These are phyloP conservation scores for Panicum miliaceum DNA, from an alignment of 176 grass and related monocot species.

Conservation along the genomic window DNA sequence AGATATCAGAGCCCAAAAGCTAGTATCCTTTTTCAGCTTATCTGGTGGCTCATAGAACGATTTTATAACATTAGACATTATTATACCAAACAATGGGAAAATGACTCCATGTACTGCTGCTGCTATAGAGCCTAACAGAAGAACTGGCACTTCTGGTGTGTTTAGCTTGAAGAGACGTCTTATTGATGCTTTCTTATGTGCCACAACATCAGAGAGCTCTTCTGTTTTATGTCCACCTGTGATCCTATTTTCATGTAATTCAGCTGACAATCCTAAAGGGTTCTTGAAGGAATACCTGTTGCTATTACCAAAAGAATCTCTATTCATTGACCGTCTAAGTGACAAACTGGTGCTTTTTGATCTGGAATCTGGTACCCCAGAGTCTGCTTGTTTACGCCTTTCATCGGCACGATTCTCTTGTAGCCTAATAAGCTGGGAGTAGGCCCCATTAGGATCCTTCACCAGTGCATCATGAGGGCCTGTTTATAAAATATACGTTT, in stretches of 20 bases:
- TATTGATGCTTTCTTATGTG: constrained; percentile 47
- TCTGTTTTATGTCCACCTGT: constrained; percentile 33
- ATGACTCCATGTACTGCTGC: constrained; percentile 71
- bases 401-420: constrained; percentile 55
- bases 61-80: constrained; percentile 65
- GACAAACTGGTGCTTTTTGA: constrained; percentile 48
- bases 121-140: constrained; percentile 67
- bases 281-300: constrained; percentile 51
- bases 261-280: constrained; percentile 34
- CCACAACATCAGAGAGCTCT: constrained; percentile 6
- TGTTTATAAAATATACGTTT: constrained; percentile 34
- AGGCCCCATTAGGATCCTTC: constrained; percentile 71
- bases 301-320: constrained; percentile 54
- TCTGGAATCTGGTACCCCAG: constrained; percentile 28
- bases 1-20: constrained; percentile 71
- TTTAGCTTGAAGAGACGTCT: constrained; percentile 65
- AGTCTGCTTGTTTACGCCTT: constrained; percentile 27
- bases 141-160: constrained; percentile 68
- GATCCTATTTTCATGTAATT: constrained; percentile 26
- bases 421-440: constrained; percentile 68
- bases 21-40: constrained; percentile 60
- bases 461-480: constrained; percentile 76
- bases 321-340: constrained; percentile 42
- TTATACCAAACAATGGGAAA: constrained; percentile 64
- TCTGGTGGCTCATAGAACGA: constrained; percentile 67